Conservation (phyloP, 2,329 filamentous ascomycete genomes). For the Ilyonectria sp. region DNA sequence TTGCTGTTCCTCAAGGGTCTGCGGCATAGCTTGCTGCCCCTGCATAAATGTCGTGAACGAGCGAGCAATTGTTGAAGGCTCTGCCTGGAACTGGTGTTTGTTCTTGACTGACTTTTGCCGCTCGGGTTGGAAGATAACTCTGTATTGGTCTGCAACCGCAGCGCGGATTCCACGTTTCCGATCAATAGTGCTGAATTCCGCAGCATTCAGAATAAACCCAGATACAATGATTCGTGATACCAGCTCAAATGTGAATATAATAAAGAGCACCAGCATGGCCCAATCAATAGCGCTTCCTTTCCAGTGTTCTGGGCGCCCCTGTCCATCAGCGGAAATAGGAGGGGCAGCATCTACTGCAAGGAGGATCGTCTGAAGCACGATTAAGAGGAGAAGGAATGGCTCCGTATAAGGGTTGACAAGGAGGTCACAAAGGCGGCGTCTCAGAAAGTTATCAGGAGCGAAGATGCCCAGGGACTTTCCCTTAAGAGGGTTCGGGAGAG, state of each 20-base stretch:
- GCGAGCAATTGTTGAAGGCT: conserved; percentile 78
- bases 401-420: conserved; percentile 91
- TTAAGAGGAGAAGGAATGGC: conserved; percentile 87
- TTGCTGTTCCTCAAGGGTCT: conserved; percentile 82
- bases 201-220: conserved; percentile 90
- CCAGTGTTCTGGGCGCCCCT: conserved; percentile 76
- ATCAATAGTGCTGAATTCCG: conserved; percentile 93
- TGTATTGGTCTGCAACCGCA: conserved; percentile 82
- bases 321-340: conserved; percentile 75
- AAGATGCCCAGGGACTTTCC: conserved; percentile 92
- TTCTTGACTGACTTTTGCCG: conserved; percentile 77
- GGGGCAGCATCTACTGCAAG: conserved; percentile 86
- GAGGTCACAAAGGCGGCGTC: conserved; percentile 83
- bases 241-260: conserved; percentile 91
- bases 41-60: conserved; percentile 87
- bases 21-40: conserved; percentile 68
- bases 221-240: conserved; percentile 90
- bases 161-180: conserved; percentile 81
- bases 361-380: conserved; percentile 90
- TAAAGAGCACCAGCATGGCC: conserved; percentile 85
- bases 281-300: conserved; percentile 81
- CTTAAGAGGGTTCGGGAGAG: conserved; percentile 79
- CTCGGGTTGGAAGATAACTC: conserved; percentile 85
- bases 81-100: conserved; percentile 61
- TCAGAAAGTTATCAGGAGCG: conserved; percentile 80